These are phyloP conservation scores for Circinella umbellata DNA, from an alignment of 371 early-diverging fungal species.

Conservation along the genomic window DNA sequence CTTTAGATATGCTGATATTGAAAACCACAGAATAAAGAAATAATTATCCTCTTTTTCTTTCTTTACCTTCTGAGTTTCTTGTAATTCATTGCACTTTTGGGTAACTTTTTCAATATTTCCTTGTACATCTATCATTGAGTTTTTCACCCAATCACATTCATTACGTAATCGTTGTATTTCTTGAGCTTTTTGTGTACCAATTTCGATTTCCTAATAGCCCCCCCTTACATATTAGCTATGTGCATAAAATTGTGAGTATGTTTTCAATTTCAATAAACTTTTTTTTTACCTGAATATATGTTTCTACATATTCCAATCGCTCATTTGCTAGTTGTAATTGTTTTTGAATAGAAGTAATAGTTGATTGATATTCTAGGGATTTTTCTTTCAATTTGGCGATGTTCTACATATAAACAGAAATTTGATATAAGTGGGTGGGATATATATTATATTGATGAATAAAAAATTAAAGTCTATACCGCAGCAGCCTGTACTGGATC, in stretches of 20 bases:
- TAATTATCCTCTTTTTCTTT: not conserved
- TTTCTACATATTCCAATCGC: no score
- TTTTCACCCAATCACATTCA: not conserved
- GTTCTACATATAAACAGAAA: no score
- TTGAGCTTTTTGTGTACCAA: not conserved
- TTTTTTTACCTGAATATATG: no score
- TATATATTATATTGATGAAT: not conserved
- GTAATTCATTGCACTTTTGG: not conserved
- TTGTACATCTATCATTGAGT: not conserved
- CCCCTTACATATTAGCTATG: not conserved
- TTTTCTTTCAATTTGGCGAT: no score
- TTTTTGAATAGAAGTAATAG: no score
- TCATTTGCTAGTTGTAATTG: no score
- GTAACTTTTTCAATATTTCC: not conserved
- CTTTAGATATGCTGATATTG: no score
- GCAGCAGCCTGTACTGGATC: not conserved
- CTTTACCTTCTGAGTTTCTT: not conserved
- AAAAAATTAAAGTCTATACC: not conserved
- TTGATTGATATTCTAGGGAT: no score
- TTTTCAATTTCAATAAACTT: no score
- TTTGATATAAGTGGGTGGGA: no score
- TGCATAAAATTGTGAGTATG: no score
- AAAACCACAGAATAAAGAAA: no score
- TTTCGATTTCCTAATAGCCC: not conserved
- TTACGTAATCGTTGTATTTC: conserved; percentile 2